These are phyloP conservation scores for Sparassis latifolia DNA, from an alignment of 1,284 basidiomycete genomes.

Conservation along the genomic window DNA sequence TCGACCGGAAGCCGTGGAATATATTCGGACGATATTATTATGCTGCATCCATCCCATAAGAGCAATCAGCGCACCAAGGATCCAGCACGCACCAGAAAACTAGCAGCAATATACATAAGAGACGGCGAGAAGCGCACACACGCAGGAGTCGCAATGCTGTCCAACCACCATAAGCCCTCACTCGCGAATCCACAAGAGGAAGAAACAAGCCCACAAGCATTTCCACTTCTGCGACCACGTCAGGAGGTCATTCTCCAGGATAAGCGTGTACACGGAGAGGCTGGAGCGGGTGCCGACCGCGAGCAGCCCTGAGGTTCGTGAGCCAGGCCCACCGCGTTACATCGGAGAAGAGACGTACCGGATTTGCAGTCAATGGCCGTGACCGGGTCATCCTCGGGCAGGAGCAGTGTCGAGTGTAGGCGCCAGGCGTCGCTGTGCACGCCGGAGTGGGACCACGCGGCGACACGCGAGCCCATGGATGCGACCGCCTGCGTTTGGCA, in stretches of 20 bases:
- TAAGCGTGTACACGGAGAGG: constrained; percentile 66
- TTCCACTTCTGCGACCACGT: constrained; percentile 77
- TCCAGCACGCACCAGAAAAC: constrained; percentile 41
- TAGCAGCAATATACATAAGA: constrained; percentile 65
- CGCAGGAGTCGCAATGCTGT: constrained; percentile 42
- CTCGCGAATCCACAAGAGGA: background rate
- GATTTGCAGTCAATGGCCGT: constrained; percentile 65
- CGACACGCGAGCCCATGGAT: constrained; percentile 56
- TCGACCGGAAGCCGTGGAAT: constrained; percentile 66
- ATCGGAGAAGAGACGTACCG: constrained; percentile 32
- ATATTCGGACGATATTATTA: constrained; percentile 53
- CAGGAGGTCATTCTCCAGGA: constrained; percentile 72
- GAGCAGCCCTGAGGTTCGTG: constrained; percentile 50
- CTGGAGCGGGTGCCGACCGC: constrained; percentile 53
- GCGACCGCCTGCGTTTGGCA: constrained; percentile 54
- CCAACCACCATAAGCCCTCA: background rate
- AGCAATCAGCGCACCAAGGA: background rate
- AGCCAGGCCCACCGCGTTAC: constrained; percentile 7
- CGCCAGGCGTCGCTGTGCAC: constrained; percentile 57
- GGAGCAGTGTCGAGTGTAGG: constrained; percentile 70
- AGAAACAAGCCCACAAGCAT: constrained; percentile 37
- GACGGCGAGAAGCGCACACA: constrained; percentile 65
- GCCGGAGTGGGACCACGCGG: constrained; percentile 68
- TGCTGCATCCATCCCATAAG: constrained; percentile 30
- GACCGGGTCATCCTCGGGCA: constrained; percentile 47